Percentiles rank a stretch among this genome's conserved stretches.
phyloP scores from a whole-genome alignment of 805 yeast genomes.

The Candida bentonensis region DNA sequence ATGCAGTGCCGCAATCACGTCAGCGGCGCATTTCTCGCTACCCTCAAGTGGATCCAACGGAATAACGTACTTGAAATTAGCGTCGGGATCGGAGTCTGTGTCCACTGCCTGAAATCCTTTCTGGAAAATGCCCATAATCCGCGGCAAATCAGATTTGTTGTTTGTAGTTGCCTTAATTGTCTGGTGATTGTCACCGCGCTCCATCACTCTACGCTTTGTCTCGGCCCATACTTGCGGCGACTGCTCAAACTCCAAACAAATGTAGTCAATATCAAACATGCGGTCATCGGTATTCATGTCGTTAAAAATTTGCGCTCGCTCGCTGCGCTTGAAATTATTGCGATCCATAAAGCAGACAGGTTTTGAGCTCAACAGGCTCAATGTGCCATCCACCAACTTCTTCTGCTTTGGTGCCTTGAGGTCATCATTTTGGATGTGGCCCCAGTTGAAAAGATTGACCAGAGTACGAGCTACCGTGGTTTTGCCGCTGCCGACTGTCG shows the following conservation, averaged over 20 bases:
- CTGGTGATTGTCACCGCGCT: slow-evolving; percentile 82
- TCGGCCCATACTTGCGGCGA: slow-evolving; percentile 29
- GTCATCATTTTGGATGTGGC: slow-evolving; percentile 72
- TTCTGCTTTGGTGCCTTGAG: slow-evolving; percentile 18
- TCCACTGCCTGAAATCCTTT: slow-evolving; percentile 52
- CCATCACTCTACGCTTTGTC: slow-evolving; percentile 44
- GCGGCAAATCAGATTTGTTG: slow-evolving; percentile 35
- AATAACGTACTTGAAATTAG: slow-evolving; percentile 50
- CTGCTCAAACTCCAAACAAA: slow-evolving; percentile 57
- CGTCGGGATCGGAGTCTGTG: slow-evolving; percentile 39
- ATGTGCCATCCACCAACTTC: slow-evolving; percentile 14
- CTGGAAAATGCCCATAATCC: slow-evolving; percentile 64
- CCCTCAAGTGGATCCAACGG: slow-evolving; percentile 38
- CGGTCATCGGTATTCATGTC: slow-evolving; percentile 32
- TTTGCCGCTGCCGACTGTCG: slow-evolving; percentile 92
- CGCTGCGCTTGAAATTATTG: slow-evolving; percentile 63
- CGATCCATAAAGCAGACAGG: slow-evolving; percentile 61
- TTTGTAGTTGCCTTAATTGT: slow-evolving; percentile 40
- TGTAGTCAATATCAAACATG: slow-evolving; percentile 35
- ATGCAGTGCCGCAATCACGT: slow-evolving; percentile 27
- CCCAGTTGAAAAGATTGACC: slow-evolving; percentile 47
- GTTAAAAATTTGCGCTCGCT: slow-evolving; percentile 51
- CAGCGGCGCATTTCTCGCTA: slow-evolving; percentile 35
- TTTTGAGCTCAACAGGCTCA: slow-evolving; percentile 23
- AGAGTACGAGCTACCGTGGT: slow-evolving; percentile 66